Evolutionary conservation across 2,329 filamentous ascomycete species (phyloP).

Genomic region (Fusarium sp.): DNA sequence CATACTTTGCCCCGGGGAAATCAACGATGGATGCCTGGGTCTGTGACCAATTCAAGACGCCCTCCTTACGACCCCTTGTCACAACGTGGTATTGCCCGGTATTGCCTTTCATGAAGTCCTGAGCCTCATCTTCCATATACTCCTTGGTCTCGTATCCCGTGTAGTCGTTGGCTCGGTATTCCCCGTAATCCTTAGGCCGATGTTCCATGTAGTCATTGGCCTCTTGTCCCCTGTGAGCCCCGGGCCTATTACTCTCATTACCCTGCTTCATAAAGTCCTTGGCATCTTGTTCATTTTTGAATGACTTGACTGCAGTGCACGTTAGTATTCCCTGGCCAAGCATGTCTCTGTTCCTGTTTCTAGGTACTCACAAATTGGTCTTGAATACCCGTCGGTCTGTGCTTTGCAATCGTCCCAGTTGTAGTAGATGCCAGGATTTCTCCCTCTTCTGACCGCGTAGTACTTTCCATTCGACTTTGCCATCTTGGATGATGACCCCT

Average conservation of each 20-base stretch:
- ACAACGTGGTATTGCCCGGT: slow-evolving; percentile 69
- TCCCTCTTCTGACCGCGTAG: slow-evolving; percentile 71
- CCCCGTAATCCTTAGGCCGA: neutral
- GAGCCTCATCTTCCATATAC: neutral
- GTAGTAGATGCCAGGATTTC: slow-evolving; percentile 69
- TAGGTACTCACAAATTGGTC: slow-evolving; percentile 72
- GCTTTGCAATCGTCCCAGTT: slow-evolving; percentile 70
- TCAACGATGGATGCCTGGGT: slow-evolving; percentile 80
- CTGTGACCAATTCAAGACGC: slow-evolving; percentile 74
- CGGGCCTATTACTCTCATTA: slow-evolving; percentile 58
- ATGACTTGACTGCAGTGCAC: slow-evolving; percentile 76
- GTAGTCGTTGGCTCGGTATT: neutral
- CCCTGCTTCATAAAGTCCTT: slow-evolving; percentile 72
- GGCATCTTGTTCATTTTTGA: slow-evolving; percentile 78
- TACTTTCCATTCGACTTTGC: slow-evolving; percentile 67
- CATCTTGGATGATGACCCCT: slow-evolving; percentile 54
- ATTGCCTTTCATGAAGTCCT: slow-evolving; percentile 51
- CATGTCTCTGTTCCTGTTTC: neutral
- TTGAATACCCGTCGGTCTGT: slow-evolving; percentile 70
- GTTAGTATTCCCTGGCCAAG: neutral
- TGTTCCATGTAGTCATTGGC: neutral
- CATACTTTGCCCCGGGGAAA: slow-evolving; percentile 75
- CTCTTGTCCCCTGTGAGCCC: neutral
- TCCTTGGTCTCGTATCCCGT: neutral
- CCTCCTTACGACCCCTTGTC: slow-evolving; percentile 67